Conservation (phyloP, 192 early-diverging fungal genomes). For the Cetraspora pellucida region DNA sequence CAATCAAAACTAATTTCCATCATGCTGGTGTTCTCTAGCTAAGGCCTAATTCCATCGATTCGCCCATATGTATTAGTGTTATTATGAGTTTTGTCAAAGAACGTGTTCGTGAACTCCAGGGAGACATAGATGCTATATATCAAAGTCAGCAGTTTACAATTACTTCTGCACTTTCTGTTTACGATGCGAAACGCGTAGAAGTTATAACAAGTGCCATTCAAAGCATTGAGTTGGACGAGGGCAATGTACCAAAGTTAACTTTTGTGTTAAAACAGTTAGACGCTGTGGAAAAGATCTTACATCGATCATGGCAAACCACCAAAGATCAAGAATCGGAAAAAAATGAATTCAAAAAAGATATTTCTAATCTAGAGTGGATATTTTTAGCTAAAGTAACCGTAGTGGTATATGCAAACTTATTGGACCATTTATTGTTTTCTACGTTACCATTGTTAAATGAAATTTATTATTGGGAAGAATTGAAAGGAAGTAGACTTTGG, state of each 20-base stretch:
- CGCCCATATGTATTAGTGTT: too few species aligned
- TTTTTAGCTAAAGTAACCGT: conserved; percentile 56
- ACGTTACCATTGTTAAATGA: conserved; percentile 63
- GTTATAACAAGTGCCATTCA: conserved; percentile 1
- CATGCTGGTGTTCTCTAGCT: too few species aligned
- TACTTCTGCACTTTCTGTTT: neutral
- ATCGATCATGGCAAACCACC: neutral
- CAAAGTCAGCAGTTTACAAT: neutral
- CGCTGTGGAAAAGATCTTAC: neutral
- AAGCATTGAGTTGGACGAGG: neutral
- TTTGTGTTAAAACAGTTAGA: neutral
- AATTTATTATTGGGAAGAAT: conserved; percentile 68
- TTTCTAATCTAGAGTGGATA: conserved; percentile 41
- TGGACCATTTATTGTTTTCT: conserved; percentile 58
- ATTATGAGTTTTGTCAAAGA: conserved; percentile 13
- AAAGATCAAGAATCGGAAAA: neutral
- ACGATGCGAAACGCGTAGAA: neutral
- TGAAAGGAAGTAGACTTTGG: conserved; percentile 48
- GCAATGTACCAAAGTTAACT: neutral
- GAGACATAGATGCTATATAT: neutral
- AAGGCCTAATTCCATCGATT: too few species aligned
- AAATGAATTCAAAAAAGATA: neutral
- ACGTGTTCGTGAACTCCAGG: neutral
- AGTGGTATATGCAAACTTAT: conserved; percentile 59
- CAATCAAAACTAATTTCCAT: too few species aligned